A percentile compares a stretch with the other conserved stretches of the same genome.
phyloP scores from a whole-genome alignment of 441 rosid genomes.

The Erysimum pusillum region DNA sequence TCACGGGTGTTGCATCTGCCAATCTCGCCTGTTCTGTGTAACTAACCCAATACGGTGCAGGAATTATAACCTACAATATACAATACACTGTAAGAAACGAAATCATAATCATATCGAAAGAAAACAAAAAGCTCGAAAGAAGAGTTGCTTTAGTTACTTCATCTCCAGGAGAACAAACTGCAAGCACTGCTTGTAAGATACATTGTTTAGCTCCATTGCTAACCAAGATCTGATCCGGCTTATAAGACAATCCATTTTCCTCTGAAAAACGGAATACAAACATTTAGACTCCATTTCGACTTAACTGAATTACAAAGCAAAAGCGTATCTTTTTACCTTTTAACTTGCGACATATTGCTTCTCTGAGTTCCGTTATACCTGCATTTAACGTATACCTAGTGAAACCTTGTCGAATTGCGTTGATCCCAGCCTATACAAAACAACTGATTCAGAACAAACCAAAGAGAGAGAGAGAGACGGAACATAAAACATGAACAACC shows the following conservation, averaged over 20 bases:
- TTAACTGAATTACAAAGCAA: constrained; percentile 10
- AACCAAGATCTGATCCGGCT: constrained; percentile 85
- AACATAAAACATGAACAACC: constrained; percentile 1
- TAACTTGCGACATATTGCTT: constrained; percentile 82
- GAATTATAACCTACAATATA: constrained; percentile 80
- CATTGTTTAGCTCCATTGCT: constrained; percentile 99
- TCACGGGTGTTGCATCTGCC: constrained; percentile 96
- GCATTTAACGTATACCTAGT: constrained; percentile 93
- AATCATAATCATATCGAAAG: constrained; percentile 14
- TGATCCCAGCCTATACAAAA: constrained; percentile 78
- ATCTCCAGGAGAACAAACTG: constrained; percentile 93
- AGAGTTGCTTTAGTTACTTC: constrained; percentile 62
- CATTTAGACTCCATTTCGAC: neutral
- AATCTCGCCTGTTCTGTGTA: constrained; percentile 96
- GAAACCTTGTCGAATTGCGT: constrained; percentile 89
- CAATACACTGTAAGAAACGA: neutral
- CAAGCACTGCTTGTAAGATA: constrained; percentile 78
- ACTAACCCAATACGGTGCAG: constrained; percentile 97
- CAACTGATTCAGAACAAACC: neutral
- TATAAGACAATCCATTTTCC: constrained; percentile 87
- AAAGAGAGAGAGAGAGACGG: neutral
- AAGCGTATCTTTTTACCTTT: constrained; percentile 56
- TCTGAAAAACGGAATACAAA: constrained; percentile 50
- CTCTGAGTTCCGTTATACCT: constrained; percentile 81
- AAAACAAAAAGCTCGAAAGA: neutral